A percentile compares a stretch with the other conserved stretches of the same genome.
Conservation (phyloP, 2,329 filamentous ascomycete genomes). For the Aspergillus sclerotialis region DNA sequence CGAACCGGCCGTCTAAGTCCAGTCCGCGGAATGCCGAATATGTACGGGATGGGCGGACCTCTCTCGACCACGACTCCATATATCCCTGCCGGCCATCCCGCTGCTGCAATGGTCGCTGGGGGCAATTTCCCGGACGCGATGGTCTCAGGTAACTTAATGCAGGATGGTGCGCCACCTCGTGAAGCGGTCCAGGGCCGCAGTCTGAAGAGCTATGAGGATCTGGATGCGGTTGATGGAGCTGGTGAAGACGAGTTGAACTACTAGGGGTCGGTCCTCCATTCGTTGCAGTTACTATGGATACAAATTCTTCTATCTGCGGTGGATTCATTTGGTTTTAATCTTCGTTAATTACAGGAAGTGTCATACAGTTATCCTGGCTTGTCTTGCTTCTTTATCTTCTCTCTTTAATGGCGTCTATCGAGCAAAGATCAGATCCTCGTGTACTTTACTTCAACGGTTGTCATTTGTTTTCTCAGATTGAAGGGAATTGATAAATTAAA, state of each 20-base stretch:
- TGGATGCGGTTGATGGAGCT: conserved; percentile 73
- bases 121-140: conserved; percentile 38
- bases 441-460: too few relatives aligned
- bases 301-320: conserved; percentile 2
- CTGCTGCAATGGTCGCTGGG: conserved; percentile 35
- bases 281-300: conserved; percentile 1
- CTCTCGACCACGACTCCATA: conserved; percentile 24
- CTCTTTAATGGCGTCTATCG: too few relatives aligned
- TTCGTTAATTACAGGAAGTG: too few relatives aligned
- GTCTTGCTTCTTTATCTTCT: too few relatives aligned
- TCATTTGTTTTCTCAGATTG: too few relatives aligned
- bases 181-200: conserved; percentile 90
- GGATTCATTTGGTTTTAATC: neutral
- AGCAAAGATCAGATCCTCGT: too few relatives aligned
- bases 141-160: conserved; percentile 61
- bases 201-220: conserved; percentile 93
- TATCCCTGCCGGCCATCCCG: conserved; percentile 34
- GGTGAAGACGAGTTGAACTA: conserved; percentile 87
- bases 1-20: conserved; percentile 42
- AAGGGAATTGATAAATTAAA: too few relatives aligned
- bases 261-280: conserved; percentile 35
- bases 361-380: too few relatives aligned
- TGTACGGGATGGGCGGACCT: conserved; percentile 27
- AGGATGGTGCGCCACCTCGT: conserved; percentile 70
- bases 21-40: conserved; percentile 27